Percentiles rank a stretch among this genome's conserved stretches.
These are phyloP conservation scores for Trichoderma cornu-damae DNA, from an alignment of 2,329 filamentous ascomycete genomes.

Conservation along the genomic window DNA sequence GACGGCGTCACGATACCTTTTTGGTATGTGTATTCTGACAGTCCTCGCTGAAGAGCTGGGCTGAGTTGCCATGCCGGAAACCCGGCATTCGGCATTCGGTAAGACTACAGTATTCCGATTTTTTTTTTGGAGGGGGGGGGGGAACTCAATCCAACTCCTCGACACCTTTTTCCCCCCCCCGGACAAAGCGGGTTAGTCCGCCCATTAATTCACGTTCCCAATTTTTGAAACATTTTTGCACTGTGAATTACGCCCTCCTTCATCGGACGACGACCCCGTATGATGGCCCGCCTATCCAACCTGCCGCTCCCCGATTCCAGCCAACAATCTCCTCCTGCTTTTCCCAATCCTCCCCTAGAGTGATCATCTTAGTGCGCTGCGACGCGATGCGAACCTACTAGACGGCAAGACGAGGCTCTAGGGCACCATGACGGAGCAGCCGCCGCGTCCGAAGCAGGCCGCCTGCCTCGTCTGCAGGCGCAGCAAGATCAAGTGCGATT, in stretches of 20 bases:
- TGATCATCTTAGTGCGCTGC: neutral
- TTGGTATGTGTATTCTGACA: too few species aligned
- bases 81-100: constrained; percentile 15
- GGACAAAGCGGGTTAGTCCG: constrained; percentile 5
- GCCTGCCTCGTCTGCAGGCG: constrained; percentile 60
- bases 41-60: neutral
- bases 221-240: neutral
- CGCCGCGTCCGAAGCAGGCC: constrained; percentile 37
- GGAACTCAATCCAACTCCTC: neutral
- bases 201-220: neutral
- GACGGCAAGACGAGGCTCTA: neutral
- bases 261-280: neutral
- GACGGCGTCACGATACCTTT: neutral
- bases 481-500: constrained; percentile 65
- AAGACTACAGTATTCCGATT: constrained; percentile 7
- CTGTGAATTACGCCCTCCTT: constrained; percentile 6
- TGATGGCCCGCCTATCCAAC: constrained; percentile 12
- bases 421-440: constrained; percentile 25
- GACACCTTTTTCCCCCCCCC: too few species aligned
- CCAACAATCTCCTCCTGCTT: neutral
- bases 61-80: neutral
- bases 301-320: constrained; percentile 8
- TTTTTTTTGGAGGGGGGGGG: too few species aligned
- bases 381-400: neutral
- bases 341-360: constrained; percentile 2